Evolutionary conservation across 352 stramenopile species (phyloP), one percentile per base, ranked within the genome.

Genomic region (Phytopythium sindhum): DNA sequence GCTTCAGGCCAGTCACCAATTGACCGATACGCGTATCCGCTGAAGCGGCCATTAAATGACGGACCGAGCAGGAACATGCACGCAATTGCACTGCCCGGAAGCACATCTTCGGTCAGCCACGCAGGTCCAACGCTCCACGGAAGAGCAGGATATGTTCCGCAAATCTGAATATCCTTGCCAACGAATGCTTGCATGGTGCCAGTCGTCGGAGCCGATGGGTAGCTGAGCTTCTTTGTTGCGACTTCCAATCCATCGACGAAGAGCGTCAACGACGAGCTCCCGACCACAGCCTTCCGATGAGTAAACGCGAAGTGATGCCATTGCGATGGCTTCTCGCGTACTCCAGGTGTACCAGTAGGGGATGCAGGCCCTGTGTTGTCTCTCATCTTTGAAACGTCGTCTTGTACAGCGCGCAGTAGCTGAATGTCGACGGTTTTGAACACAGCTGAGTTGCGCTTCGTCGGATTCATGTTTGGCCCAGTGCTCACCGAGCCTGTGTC

Each of bases 231-330:
- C 57, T 91, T 93, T 3, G 84, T 87, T 28, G 73, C 73, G 15
- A 93, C 65, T 69, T 94, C 86, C 1, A 67, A 69, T 11, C 86
- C 86, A 57, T 94, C 86, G 54, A 94, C 83, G 44, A 83, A 94
- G 0, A 93, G 66, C 4, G 81, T 89, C n/a, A 90, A 60, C 21
- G 83, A 62, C 1, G 86, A 94, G 28, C 76, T 94, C 1, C 86
- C 86, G 7, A 94, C 71, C 1, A 90, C 77, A 8, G 77, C 61
- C 67, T 90, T 91, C 4, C 80, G 80, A 54, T 94, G 86, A 9
- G 81, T 86, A 14, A 94, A 76, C 28, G 77, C 75, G 15, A 94
- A 65, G 31, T 94, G 86, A 56, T 93, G 84, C 86, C 86, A 94
- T 29, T 89, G 77, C 31, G 68, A 66, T 15, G 67, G 61, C 24